These are phyloP conservation scores for Boletus tylopilopsis DNA, from an alignment of 768 basidiomycete genomes.

Conservation along the genomic window DNA sequence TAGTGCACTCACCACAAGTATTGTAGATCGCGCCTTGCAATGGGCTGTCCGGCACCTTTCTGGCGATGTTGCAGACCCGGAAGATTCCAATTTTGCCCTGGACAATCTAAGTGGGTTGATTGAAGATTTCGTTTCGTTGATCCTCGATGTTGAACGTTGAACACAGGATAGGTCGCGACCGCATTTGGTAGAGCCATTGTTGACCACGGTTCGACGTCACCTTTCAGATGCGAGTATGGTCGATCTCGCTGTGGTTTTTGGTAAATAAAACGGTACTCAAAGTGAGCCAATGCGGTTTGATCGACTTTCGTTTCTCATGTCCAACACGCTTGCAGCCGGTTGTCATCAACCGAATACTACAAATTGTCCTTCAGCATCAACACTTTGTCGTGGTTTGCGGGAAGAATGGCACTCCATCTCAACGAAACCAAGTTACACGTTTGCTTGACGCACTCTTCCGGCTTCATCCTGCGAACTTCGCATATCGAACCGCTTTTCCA, in stretches of 20 bases:
- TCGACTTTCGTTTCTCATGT: neutral
- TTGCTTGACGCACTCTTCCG: constrained; percentile 66
- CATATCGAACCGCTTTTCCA: constrained; percentile 75
- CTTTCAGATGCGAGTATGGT: constrained; percentile 42
- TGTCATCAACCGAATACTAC: constrained; percentile 70
- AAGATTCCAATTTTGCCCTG: constrained; percentile 22
- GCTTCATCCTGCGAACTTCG: constrained; percentile 68
- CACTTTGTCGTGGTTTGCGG: constrained; percentile 51
- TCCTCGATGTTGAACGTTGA: neutral
- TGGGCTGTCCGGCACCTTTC: constrained; percentile 51
- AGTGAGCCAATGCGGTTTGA: constrained; percentile 37
- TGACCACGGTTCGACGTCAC: constrained; percentile 62
- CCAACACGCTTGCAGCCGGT: constrained; percentile 45
- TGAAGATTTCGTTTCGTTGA: neutral
- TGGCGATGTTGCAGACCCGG: constrained; percentile 26
- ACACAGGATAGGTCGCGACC: constrained; percentile 19
- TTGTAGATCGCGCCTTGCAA: constrained; percentile 48
- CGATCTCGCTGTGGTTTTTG: constrained; percentile 40
- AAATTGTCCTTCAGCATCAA: constrained; percentile 68
- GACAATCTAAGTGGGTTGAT: constrained; percentile 38
- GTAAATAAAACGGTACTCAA: constrained; percentile 51
- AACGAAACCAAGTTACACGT: constrained; percentile 47
- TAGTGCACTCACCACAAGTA: constrained; percentile 21
- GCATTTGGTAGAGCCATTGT: constrained; percentile 67
- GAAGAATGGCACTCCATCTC: constrained; percentile 18